Conservation (phyloP, 169 alveolate species). For the Cryptosporidium meleagridis region DNA sequence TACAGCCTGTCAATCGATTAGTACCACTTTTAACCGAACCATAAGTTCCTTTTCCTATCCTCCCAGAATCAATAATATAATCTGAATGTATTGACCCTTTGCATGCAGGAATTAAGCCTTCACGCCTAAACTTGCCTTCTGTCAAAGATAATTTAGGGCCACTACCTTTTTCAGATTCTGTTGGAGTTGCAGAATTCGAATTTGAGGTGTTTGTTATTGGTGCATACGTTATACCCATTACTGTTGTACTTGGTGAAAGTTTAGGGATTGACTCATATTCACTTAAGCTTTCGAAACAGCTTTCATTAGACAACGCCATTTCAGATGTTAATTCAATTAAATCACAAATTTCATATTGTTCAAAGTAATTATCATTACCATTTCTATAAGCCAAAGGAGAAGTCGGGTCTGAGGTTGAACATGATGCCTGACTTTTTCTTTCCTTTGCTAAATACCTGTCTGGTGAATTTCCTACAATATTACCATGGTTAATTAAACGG, state of each 20-base stretch:
- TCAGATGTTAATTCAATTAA: slow-evolving; percentile 12
- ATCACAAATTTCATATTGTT: slow-evolving; percentile 15
- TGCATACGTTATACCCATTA: not conserved
- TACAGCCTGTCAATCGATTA: slow-evolving; percentile 78
- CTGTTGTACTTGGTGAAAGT: not conserved
- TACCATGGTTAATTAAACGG: not conserved
- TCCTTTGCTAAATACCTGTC: slow-evolving; percentile 24
- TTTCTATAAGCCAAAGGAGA: not conserved
- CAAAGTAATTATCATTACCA: not conserved
- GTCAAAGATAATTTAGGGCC: not conserved
- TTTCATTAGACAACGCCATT: not conserved
- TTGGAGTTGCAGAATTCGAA: not conserved
- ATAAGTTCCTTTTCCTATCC: slow-evolving; percentile 86
- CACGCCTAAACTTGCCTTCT: slow-evolving; percentile 63
- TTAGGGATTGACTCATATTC: not conserved
- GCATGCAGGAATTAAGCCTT: slow-evolving; percentile 68
- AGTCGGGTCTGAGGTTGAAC: slow-evolving; percentile 18
- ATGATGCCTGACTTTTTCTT: slow-evolving; percentile 20
- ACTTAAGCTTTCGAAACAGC: not conserved
- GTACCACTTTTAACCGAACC: slow-evolving; percentile 86
- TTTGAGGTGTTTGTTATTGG: not conserved
- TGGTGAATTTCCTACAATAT: not conserved
- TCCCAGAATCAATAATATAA: slow-evolving; percentile 52
- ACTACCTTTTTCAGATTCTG: not conserved
- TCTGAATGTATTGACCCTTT: slow-evolving; percentile 65